Percentiles rank a stretch among this genome's conserved stretches.
These are phyloP conservation scores for Dothiorella sarmentorum DNA, from an alignment of 2,329 filamentous ascomycete genomes.

Conservation along the genomic window DNA sequence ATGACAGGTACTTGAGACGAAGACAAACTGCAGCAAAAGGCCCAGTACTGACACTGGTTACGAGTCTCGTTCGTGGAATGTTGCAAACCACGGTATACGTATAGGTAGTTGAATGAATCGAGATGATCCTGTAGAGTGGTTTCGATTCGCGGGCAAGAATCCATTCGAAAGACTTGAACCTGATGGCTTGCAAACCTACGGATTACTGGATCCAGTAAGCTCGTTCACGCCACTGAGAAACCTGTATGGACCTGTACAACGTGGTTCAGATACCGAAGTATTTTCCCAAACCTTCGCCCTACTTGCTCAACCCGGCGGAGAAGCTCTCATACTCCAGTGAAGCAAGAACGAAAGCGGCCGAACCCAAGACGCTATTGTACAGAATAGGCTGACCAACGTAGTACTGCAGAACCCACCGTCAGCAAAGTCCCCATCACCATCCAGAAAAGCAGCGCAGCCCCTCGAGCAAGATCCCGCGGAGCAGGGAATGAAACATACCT, in stretches of 20 bases:
- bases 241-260: neutral
- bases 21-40: too few species aligned
- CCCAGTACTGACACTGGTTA: too few species aligned
- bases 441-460: neutral
- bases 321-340: conserved; percentile 25
- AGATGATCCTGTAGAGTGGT: too few species aligned
- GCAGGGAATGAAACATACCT: conserved; percentile 26
- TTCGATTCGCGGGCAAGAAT: too few species aligned
- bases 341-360: conserved; percentile 28
- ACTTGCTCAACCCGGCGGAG: neutral
- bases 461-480: neutral
- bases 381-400: conserved; percentile 41
- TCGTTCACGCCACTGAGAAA: neutral
- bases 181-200: too few species aligned
- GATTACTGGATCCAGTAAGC: too few species aligned
- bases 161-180: too few species aligned
- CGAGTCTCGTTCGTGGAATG: too few species aligned
- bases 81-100: too few species aligned
- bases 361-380: conserved; percentile 25
- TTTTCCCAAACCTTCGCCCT: neutral
- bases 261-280: neutral
- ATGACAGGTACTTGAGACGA: too few species aligned
- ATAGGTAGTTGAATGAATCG: too few species aligned
- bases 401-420: conserved; percentile 35
- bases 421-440: too few species aligned